Evolutionary conservation across 139 green algal species (phyloP).

Genomic region (Diplosphaera chodatii): DNA sequence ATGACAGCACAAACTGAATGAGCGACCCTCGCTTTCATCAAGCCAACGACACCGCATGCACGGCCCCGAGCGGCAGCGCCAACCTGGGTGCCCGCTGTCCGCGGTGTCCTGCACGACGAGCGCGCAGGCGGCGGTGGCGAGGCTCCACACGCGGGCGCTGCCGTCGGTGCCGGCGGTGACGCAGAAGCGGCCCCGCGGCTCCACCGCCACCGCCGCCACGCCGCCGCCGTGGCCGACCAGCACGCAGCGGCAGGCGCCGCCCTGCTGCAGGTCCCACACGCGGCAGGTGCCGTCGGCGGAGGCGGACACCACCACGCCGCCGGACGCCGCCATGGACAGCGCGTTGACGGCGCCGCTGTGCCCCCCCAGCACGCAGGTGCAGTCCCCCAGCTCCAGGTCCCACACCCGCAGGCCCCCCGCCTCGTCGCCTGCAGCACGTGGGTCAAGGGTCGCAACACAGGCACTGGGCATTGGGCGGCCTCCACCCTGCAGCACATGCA

Average conservation of each 20-base stretch:
- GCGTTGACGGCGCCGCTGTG: constrained; percentile 25
- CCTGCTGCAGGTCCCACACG: constrained; percentile 42
- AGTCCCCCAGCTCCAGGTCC: constrained; percentile 80
- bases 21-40: too few relatives aligned
- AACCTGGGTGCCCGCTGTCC: not conserved
- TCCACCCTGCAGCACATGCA: too few relatives aligned
- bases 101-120: constrained; percentile 32
- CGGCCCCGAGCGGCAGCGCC: too few relatives aligned
- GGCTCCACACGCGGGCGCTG: constrained; percentile 56
- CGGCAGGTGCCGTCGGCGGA: constrained; percentile 37
- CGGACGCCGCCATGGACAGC: constrained; percentile 30
- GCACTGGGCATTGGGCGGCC: too few relatives aligned
- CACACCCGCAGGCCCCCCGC: constrained; percentile 45
- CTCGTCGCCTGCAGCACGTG: constrained; percentile 14
- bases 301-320: constrained; percentile 35
- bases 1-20: too few relatives aligned
- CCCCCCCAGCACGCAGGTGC: constrained; percentile 58
- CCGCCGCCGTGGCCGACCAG: constrained; percentile 29
- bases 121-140: constrained; percentile 26
- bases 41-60: too few relatives aligned
- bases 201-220: constrained; percentile 46
- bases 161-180: constrained; percentile 54
- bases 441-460: too few relatives aligned
- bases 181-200: constrained; percentile 50
- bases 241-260: constrained; percentile 33